Conservation (phyloP, 140 eudicot species). For the Oenanthe javanica region DNA sequence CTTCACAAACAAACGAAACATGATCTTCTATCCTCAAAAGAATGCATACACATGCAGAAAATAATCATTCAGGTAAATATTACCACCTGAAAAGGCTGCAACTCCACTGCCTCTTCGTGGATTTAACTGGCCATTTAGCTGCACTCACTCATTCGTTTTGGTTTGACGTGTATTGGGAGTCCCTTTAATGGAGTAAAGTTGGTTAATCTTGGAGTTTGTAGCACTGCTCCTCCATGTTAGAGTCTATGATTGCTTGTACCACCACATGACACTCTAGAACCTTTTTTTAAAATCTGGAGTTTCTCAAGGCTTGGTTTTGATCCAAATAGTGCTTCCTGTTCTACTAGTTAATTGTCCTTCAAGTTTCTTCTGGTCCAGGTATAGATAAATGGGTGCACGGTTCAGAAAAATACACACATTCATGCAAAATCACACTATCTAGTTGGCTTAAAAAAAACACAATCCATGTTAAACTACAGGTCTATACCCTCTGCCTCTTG, state of each 20-base stretch:
- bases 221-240: slow-evolving; percentile 42
- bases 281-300: slow-evolving; percentile 45
- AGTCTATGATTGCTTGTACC: slow-evolving; percentile 32
- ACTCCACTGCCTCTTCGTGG: slow-evolving; percentile 20
- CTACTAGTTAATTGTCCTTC: slow-evolving; percentile 83
- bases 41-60: background rate
- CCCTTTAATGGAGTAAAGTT: slow-evolving; percentile 28
- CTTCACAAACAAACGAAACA: background rate
- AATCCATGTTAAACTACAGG: background rate
- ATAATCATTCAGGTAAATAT: background rate
- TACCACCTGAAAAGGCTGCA: slow-evolving; percentile 38
- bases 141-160: slow-evolving; percentile 24
- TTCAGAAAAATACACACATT: background rate
- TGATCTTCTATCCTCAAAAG: background rate
- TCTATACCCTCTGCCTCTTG: slow-evolving; percentile 72
- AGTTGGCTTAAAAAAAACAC: background rate
- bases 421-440: background rate
- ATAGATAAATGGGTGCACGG: background rate
- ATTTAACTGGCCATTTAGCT: slow-evolving; percentile 14
- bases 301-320: slow-evolving; percentile 66
- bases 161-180: slow-evolving; percentile 35
- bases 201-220: slow-evolving; percentile 35
- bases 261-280: slow-evolving; percentile 44
- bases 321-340: slow-evolving; percentile 88
- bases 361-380: slow-evolving; percentile 87